Evolutionary conservation across 257 asterid genomes (phyloP).

Genomic region (Misopates orontium): DNA sequence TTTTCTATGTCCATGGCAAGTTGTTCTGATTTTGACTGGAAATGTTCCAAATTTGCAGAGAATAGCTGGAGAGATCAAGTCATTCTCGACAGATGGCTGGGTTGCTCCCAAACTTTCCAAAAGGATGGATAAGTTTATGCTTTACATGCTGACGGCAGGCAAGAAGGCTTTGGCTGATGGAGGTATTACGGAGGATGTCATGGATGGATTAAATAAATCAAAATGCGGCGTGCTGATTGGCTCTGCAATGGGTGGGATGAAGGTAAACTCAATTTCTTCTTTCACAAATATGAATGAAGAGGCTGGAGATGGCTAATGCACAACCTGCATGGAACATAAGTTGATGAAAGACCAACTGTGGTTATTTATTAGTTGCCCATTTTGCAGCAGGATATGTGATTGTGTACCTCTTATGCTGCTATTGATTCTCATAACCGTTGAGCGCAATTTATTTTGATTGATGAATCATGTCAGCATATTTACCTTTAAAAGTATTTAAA

Average conservation of each 20-base stretch:
- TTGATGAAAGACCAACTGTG: too few species aligned
- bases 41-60: conserved; percentile 49
- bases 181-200: conserved; percentile 73
- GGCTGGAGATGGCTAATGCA: too few species aligned
- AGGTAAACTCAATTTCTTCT: conserved; percentile 46
- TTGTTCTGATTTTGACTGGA: conserved; percentile 29
- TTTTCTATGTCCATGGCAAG: conserved; percentile 19
- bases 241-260: conserved; percentile 98
- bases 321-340: too few species aligned
- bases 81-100: conserved; percentile 88
- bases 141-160: conserved; percentile 94
- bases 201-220: conserved; percentile 70
- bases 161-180: conserved; percentile 91
- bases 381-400: too few species aligned
- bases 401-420: too few species aligned
- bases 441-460: too few species aligned
- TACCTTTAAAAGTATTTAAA: too few species aligned
- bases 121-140: conserved; percentile 96
- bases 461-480: too few species aligned
- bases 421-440: too few species aligned
- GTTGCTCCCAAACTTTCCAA: conserved; percentile 90
- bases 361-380: too few species aligned
- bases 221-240: conserved; percentile 91
- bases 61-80: conserved; percentile 97
- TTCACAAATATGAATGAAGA: neutral